Evolutionary conservation across 768 basidiomycete species (phyloP).

Genomic region (Symmetrospora coprosmae): DNA sequence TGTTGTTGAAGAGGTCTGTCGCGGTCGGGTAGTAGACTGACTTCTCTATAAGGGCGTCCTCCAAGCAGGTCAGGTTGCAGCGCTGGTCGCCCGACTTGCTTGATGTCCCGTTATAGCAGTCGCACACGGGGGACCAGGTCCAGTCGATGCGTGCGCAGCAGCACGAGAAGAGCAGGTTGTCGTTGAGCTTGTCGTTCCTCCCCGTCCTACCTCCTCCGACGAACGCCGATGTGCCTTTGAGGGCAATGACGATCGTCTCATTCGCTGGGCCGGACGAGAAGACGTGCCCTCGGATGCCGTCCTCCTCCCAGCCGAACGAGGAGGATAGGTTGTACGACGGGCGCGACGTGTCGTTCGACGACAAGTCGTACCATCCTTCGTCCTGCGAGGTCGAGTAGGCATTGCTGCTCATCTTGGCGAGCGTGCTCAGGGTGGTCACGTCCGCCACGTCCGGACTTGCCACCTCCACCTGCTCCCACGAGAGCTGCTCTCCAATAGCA

Average conservation of each 20-base stretch:
- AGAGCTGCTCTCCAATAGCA: not conserved
- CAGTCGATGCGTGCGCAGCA: constrained; percentile 92
- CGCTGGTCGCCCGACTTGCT: constrained; percentile 28
- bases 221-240: constrained; percentile 79
- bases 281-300: constrained; percentile 81
- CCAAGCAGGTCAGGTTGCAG: constrained; percentile 69
- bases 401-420: constrained; percentile 83
- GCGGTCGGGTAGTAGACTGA: constrained; percentile 78
- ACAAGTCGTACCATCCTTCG: constrained; percentile 52
- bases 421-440: constrained; percentile 54
- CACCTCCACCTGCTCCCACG: constrained; percentile 40
- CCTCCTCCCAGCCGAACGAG: constrained; percentile 80
- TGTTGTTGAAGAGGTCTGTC: constrained; percentile 77
- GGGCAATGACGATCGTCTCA: constrained; percentile 66
- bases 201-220: constrained; percentile 47
- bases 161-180: constrained; percentile 86
- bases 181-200: constrained; percentile 80
- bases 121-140: constrained; percentile 85
- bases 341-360: not conserved
- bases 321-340: constrained; percentile 48
- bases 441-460: constrained; percentile 57
- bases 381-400: constrained; percentile 55
- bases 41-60: constrained; percentile 61
- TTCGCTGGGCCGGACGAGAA: constrained; percentile 68
- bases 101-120: constrained; percentile 56